Evolutionary conservation across 305 asterid genomes (phyloP).

Genomic region (Solanum hybrid): DNA sequence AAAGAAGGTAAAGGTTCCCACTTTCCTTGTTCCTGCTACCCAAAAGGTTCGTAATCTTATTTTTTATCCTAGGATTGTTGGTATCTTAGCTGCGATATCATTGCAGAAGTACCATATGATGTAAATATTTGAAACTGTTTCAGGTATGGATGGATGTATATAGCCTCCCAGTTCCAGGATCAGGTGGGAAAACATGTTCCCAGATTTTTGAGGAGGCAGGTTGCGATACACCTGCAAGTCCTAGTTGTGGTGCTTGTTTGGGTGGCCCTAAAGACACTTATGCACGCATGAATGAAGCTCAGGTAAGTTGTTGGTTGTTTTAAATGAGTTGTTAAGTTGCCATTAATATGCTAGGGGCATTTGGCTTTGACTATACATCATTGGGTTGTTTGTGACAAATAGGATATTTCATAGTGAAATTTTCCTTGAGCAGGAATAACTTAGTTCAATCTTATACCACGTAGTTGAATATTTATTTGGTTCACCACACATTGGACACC

Average conservation of each 20-base stretch:
- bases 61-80: too few species aligned
- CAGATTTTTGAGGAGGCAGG: constrained; percentile 97
- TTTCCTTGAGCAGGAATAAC: neutral
- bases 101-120: neutral
- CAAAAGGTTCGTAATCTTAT: too few species aligned
- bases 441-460: neutral
- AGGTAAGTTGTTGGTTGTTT: constrained; percentile 35
- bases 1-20: too few species aligned
- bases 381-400: neutral
- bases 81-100: neutral
- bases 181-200: constrained; percentile 87
- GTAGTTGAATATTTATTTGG: neutral
- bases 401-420: neutral
- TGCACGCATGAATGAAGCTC: constrained; percentile 86
- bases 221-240: constrained; percentile 96
- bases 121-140: neutral
- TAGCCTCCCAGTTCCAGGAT: constrained; percentile 73
- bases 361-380: neutral
- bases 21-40: too few species aligned
- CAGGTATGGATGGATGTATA: constrained; percentile 92
- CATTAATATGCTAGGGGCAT: neutral
- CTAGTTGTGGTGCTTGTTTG: constrained; percentile 87
- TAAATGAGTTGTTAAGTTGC: neutral
- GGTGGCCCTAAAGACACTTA: constrained; percentile 91
- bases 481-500: neutral